A percentile compares a stretch with the other conserved stretches of the same genome.
These are phyloP conservation scores for Pseudonitzschia delicatissima DNA, from an alignment of 108 stramenopile genomes.

Conservation along the genomic window DNA sequence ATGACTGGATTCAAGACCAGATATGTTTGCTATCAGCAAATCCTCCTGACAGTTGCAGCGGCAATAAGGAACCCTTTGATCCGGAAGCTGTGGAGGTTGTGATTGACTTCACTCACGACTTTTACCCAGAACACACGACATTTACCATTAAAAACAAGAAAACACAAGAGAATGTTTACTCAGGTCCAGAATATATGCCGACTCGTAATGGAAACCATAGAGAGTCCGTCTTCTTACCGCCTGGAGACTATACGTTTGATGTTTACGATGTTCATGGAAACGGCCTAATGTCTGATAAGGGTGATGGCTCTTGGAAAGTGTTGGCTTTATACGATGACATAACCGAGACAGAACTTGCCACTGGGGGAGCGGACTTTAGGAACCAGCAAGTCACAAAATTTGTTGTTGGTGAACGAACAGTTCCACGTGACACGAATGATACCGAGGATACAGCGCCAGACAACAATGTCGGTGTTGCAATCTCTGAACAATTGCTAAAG, in stretches of 20 bases:
- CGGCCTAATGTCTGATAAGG: slow-evolving; percentile 18
- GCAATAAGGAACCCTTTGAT: not conserved
- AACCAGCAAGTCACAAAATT: slow-evolving; percentile 4
- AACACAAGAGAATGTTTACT: not conserved
- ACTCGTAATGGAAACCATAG: not conserved
- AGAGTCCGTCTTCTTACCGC: not conserved
- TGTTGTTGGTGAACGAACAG: not conserved
- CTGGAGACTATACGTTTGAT: slow-evolving; percentile 46
- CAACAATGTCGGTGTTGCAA: not conserved
- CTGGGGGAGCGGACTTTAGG: not conserved
- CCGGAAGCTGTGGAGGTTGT: not conserved
- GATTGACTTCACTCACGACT: slow-evolving; percentile 17
- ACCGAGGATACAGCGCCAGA: not conserved
- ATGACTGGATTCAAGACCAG: slow-evolving; percentile 36
- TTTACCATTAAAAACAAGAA: slow-evolving; percentile 11
- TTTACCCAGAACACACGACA: slow-evolving; percentile 20
- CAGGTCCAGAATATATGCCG: slow-evolving; percentile 14
- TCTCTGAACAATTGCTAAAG: not conserved
- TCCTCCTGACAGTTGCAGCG: slow-evolving; percentile 8
- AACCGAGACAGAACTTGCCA: slow-evolving; percentile 7
- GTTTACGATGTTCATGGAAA: slow-evolving; percentile 43
- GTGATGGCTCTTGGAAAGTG: not conserved
- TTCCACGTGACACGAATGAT: not conserved
- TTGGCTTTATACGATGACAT: not conserved
- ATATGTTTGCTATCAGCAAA: slow-evolving; percentile 19